phyloP scores from a whole-genome alignment of 1,284 basidiomycete species.

The Lignosus rhinocerotis region DNA sequence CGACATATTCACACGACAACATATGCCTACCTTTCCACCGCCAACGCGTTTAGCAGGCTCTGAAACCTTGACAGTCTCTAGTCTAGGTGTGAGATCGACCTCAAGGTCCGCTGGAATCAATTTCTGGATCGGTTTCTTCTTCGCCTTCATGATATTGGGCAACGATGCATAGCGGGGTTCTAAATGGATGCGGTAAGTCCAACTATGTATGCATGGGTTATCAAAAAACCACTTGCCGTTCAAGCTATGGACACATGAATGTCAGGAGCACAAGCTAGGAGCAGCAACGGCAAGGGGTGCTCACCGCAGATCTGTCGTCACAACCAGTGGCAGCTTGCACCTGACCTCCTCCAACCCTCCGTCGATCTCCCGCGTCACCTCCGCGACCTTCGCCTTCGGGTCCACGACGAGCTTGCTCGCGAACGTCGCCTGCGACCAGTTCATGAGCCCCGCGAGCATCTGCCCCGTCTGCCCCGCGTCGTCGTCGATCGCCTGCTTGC shows the following conservation, averaged over 20 bases:
- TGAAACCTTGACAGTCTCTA: conserved; percentile 89
- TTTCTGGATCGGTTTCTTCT: conserved; percentile 97
- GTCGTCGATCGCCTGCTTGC: conserved; percentile 99
- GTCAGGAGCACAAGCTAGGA: not conserved
- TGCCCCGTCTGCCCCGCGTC: conserved; percentile 97
- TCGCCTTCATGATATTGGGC: conserved; percentile 98
- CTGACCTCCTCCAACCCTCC: conserved; percentile 88
- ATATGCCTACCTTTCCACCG: conserved; percentile 77
- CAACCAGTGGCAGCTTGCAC: conserved; percentile 80
- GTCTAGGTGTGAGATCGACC: conserved; percentile 76
- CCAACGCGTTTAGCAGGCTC: conserved; percentile 93
- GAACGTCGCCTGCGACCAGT: conserved; percentile 95
- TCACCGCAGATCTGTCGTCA: conserved; percentile 93
- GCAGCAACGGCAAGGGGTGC: conserved; percentile 29
- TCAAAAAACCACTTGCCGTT: conserved; percentile 47
- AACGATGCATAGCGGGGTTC: conserved; percentile 94
- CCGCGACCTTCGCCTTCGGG: conserved; percentile 64
- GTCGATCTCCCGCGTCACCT: conserved; percentile 91
- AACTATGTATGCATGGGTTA: not conserved
- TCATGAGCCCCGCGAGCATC: conserved; percentile 92
- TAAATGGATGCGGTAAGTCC: conserved; percentile 30
- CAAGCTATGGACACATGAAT: conserved; percentile 39
- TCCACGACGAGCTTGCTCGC: conserved; percentile 89
- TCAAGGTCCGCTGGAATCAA: conserved; percentile 80
- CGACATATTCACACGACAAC: conserved; percentile 15